These are phyloP conservation scores for Sanghuangporus weigelae DNA, from an alignment of 1,284 basidiomycete genomes.

Conservation along the genomic window DNA sequence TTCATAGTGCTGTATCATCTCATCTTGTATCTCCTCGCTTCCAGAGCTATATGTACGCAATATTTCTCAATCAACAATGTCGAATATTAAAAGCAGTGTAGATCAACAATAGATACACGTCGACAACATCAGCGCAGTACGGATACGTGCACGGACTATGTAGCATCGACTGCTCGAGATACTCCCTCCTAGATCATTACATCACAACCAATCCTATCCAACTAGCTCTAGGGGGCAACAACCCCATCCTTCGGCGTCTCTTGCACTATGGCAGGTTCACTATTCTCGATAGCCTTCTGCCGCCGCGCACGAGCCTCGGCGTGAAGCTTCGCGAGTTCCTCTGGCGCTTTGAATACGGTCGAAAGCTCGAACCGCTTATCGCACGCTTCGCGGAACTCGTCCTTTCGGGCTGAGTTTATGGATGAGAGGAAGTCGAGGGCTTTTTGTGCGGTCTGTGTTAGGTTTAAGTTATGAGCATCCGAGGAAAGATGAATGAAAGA, in stretches of 20 bases:
- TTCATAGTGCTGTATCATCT: no score
- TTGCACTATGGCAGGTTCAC: background rate
- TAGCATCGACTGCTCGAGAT: no score
- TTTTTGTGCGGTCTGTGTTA: slow-evolving; percentile 40
- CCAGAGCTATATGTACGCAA: no score
- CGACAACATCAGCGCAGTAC: no score
- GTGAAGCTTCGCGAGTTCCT: slow-evolving; percentile 34
- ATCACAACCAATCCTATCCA: background rate
- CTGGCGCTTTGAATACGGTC: slow-evolving; percentile 54
- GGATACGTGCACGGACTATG: no score
- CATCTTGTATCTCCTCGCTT: no score
- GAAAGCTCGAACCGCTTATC: slow-evolving; percentile 52
- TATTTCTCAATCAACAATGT: no score
- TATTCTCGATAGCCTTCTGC: background rate
- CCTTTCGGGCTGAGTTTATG: slow-evolving; percentile 45
- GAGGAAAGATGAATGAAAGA: background rate
- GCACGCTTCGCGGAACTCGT: slow-evolving; percentile 54
- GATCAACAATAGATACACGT: no score
- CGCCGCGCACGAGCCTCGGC: background rate
- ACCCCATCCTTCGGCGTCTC: background rate
- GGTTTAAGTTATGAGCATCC: background rate
- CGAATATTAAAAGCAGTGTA: no score
- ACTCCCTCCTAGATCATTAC: no score
- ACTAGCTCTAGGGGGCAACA: background rate
- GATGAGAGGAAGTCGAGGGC: slow-evolving; percentile 42